Conservation (phyloP, 148 eudicot genomes). For the Talinum fruticosum region DNA sequence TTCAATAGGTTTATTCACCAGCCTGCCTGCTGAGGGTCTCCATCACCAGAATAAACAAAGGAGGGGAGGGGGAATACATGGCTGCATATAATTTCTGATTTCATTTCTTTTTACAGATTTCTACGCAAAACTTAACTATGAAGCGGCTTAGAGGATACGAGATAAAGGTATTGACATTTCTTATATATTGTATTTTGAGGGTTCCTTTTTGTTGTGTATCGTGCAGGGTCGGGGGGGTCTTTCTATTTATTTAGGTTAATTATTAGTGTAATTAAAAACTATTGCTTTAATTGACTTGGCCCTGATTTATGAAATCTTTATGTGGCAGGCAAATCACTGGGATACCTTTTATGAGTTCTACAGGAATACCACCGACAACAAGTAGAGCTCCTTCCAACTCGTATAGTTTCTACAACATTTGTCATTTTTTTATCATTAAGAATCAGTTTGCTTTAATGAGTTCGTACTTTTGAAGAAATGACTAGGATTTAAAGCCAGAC, state of each 20-base stretch:
- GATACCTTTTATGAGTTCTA: slow-evolving; percentile 91
- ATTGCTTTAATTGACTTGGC: slow-evolving; percentile 8
- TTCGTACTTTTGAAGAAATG: neutral
- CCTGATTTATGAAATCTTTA: slow-evolving; percentile 20
- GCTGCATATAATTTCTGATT: too few relatives aligned
- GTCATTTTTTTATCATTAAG: slow-evolving; percentile 6
- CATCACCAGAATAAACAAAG: too few relatives aligned
- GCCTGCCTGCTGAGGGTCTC: too few relatives aligned
- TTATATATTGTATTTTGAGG: neutral
- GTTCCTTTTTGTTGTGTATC: neutral
- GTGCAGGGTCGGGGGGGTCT: neutral
- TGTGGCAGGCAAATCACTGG: slow-evolving; percentile 86
- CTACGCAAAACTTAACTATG: slow-evolving; percentile 81
- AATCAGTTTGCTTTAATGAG: neutral
- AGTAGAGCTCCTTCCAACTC: slow-evolving; percentile 42
- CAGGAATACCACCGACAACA: slow-evolving; percentile 95
- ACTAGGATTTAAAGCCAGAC: slow-evolving; percentile 7
- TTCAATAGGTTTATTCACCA: too few relatives aligned
- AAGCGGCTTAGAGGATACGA: slow-evolving; percentile 90
- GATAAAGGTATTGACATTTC: slow-evolving; percentile 57
- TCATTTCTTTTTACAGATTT: slow-evolving; percentile 60
- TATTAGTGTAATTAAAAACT: neutral
- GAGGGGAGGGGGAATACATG: too few relatives aligned
- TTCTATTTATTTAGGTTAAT: too few relatives aligned
- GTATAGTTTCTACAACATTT: slow-evolving; percentile 11